Evolutionary conservation across 2,329 filamentous ascomycete species (phyloP), one percentile per base, ranked within the genome.

Genomic region (Ascochyta lentis): DNA sequence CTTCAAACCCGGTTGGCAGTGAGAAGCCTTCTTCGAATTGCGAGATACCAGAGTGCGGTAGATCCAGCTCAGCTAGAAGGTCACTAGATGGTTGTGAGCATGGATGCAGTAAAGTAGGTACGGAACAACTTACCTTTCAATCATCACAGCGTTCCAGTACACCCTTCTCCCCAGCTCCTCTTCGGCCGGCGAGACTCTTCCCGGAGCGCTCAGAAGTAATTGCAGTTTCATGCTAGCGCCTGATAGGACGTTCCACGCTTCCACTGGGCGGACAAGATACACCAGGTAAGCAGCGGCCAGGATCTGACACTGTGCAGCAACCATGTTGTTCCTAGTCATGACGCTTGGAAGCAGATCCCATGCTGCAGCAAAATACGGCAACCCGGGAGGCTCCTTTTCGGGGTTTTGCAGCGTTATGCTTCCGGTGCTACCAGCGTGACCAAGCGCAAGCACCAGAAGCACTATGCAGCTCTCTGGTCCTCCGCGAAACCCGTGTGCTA

Each of bases 391-490:
- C 52, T 92, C 88, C 56, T 89, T 86, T 42, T 86, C 84, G 0
- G 84, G 83, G 8, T 88, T 82, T 35, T 91, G 84, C 53, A 86
- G 82, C 3, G 90, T 91, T 67, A 94, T 92, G 74, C 88, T 92
- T 38, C 90, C 90, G 49, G 86, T 83, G 63, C 89, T 82, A 63
- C 89, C 90, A 15, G 91, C 90, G 74, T 91, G 87, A 2, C 91
- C 91, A 6, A 95, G 82, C 2, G 91, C 87, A 35, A 94, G 78
- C 1, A 95, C 90, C 8, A 95, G 80, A 35, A 94, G 79, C 13
- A 93, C 90, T 60, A 94, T 89, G 66, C 91, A 95, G 70, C 89
- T 93, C 68, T 94, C 90, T 0, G 90, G 86, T 0, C 91, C 90
- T 64, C 92, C 88, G 34, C 88, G 84, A 64, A 94, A 93, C 1